phyloP scores from a whole-genome alignment of 2,329 filamentous ascomycete species.

The Xylaria sp. region DNA sequence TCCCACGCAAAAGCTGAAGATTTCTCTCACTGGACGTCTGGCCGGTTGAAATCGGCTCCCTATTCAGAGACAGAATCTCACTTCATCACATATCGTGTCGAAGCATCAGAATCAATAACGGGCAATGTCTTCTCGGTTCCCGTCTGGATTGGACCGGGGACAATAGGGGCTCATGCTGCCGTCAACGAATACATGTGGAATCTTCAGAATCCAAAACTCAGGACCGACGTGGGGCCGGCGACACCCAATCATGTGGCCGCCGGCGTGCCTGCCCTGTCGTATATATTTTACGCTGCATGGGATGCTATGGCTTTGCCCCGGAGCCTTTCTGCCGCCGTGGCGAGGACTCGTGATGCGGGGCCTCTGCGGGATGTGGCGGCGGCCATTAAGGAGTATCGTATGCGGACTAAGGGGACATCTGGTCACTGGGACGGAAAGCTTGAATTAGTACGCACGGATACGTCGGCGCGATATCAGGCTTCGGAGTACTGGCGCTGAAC shows the following conservation, averaged over 20 bases:
- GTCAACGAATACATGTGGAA: constrained; percentile 46
- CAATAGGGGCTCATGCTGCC: constrained; percentile 33
- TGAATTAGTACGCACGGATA: constrained; percentile 25
- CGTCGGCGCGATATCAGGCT: constrained; percentile 21
- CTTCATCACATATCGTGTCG: constrained; percentile 26
- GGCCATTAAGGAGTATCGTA: constrained; percentile 30
- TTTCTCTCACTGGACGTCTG: constrained; percentile 27
- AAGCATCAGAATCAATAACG: constrained; percentile 27
- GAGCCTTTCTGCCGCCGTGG: constrained; percentile 13
- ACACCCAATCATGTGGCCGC: constrained; percentile 46
- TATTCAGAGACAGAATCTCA: constrained; percentile 27
- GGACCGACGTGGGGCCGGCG: constrained; percentile 39
- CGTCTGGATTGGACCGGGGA: constrained; percentile 46
- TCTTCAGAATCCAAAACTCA: constrained; percentile 35
- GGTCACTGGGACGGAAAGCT: constrained; percentile 31
- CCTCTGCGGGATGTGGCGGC: constrained; percentile 27
- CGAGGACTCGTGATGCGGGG: constrained; percentile 3
- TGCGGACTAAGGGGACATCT: constrained; percentile 24
- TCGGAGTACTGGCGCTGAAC: constrained; percentile 25
- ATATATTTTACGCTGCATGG: constrained; percentile 50
- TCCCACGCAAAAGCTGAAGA: constrained; percentile 7
- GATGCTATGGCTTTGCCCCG: constrained; percentile 41
- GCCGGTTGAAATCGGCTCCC: constrained; percentile 26
- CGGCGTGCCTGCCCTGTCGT: constrained; percentile 42
- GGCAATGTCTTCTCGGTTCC: constrained; percentile 29